Percentiles rank a stretch among this genome's conserved stretches.
Conservation (phyloP, 2,329 filamentous ascomycete species). For the Penicillium olsonii region DNA sequence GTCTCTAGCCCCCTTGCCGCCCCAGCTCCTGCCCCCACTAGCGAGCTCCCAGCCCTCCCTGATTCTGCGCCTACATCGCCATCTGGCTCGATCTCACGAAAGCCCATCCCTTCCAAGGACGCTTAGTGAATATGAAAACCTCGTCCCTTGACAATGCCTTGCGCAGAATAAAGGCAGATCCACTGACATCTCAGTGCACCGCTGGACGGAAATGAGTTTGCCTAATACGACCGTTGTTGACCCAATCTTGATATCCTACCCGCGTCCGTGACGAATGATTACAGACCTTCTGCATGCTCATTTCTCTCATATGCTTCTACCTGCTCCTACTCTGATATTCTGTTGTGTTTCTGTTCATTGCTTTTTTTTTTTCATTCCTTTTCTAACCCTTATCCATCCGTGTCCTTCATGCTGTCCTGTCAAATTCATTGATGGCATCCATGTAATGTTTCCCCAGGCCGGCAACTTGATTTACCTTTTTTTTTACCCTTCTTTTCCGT, state of each 20-base stretch:
- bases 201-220: constrained; percentile 22
- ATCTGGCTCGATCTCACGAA: constrained; percentile 49
- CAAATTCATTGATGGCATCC: constrained; percentile 1
- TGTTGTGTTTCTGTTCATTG: background rate
- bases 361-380: constrained; percentile 5
- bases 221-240: constrained; percentile 12
- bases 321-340: background rate
- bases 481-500: constrained; percentile 1
- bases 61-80: constrained; percentile 35
- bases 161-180: constrained; percentile 10
- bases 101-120: constrained; percentile 58
- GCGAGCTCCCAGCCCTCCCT: constrained; percentile 45
- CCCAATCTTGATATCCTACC: constrained; percentile 7
- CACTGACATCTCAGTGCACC: constrained; percentile 12
- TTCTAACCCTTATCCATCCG: constrained; percentile 7
- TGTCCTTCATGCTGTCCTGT: constrained; percentile 4
- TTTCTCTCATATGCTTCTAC: background rate
- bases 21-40: constrained; percentile 38
- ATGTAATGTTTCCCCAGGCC: constrained; percentile 4
- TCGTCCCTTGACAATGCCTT: constrained; percentile 4
- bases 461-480: background rate
- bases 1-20: constrained; percentile 32
- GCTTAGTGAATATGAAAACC: constrained; percentile 16
- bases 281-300: constrained; percentile 7
- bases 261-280: constrained; percentile 24